Evolutionary conservation across 73 alveolate genomes (phyloP), one percentile per base, ranked within the genome.

Genomic region (Halteria grandinella): DNA sequence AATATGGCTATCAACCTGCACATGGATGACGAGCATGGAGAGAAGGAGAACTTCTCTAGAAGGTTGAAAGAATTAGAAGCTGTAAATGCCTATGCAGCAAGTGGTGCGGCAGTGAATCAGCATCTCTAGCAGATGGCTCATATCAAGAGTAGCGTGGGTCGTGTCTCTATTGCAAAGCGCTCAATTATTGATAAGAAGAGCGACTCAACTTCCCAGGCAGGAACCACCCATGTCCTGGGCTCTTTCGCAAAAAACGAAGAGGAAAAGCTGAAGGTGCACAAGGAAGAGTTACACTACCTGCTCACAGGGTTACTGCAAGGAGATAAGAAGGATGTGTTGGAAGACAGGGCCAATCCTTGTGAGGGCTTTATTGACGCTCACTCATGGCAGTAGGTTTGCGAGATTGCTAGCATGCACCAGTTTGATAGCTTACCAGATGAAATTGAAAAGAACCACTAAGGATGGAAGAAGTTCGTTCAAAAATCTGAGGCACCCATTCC

Each of bases 391-490:
- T 23, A 21, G 1, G 29, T 85, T 17, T 25, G 31, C 20, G 76
- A 64, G 81, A 89, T 94, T 0, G 75, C 95, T 18, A 72, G 75
- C 53, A 74, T 81, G 15, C 81, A 88, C 50, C 74, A 76, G 39
- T 84, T 71, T 48, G 87, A 91, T 48, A 69, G 69, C 21, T 62
- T 91, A 23, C 79, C 85, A 21, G 94, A 87, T 12, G 91, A 87
- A 47, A 78, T 91, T 0, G 89, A 87, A 17, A 47, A 51, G 31
- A 84, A 87, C 83, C 91, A 91, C 0, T 74, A 86, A 33, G 82
- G 77, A 33, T 91, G 97, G 95, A 91, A 87, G 34, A 79, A 83
- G 84, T 91, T 29, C 90, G 79, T 88, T 55, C 51, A 54, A 7
- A 31, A 83, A 10, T 89, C 95, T 48, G 66, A 66, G 49, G 95